phyloP scores from a whole-genome alignment of 345 rosid genomes.

The Eucalyptus curtisii region DNA sequence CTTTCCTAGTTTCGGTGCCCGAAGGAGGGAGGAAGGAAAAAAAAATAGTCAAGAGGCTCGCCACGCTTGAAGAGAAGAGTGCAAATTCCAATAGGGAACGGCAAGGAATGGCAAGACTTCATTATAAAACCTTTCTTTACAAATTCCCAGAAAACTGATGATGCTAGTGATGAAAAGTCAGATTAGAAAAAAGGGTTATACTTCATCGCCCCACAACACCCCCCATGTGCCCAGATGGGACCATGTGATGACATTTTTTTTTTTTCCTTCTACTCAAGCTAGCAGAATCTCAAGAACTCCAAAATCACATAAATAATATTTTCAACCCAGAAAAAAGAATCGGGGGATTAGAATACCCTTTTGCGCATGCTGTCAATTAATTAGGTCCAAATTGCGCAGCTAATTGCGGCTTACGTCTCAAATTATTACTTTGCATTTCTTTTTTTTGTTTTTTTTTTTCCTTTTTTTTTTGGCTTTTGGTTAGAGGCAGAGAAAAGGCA shows the following conservation, averaged over 20 bases:
- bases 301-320: background rate
- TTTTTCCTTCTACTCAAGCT: background rate
- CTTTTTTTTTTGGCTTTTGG: background rate
- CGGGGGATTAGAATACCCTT: background rate
- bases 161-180: background rate
- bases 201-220: background rate
- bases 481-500: background rate
- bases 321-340: background rate
- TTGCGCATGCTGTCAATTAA: background rate
- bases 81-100: background rate
- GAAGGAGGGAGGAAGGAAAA: background rate
- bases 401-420: background rate
- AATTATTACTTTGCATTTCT: background rate
- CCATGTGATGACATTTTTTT: background rate
- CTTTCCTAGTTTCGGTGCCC: background rate
- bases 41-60: background rate
- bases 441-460: background rate
- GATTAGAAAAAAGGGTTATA: background rate
- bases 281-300: background rate
- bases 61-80: background rate
- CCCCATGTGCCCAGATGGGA: slow-evolving; percentile 1
- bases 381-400: background rate
- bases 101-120: background rate
- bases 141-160: background rate
- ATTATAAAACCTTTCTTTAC: background rate